These are phyloP conservation scores for Leccinum olivaceopallidum DNA, from an alignment of 768 basidiomycete genomes.

Conservation along the genomic window DNA sequence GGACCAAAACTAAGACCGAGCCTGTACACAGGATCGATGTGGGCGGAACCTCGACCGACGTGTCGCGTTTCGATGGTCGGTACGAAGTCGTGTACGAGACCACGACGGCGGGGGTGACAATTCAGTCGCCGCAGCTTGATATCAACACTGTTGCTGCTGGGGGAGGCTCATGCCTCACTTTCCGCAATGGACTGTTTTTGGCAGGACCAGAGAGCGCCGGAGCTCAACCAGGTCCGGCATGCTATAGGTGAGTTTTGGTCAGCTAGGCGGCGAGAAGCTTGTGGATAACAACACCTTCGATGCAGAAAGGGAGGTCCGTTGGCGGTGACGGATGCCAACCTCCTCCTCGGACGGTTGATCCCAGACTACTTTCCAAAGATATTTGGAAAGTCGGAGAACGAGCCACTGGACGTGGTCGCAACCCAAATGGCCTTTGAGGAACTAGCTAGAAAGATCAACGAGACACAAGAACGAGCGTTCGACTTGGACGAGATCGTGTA, in stretches of 20 bases:
- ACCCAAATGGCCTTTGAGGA: conserved; percentile 66
- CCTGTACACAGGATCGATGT: conserved; percentile 66
- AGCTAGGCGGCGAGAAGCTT: neutral
- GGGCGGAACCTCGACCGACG: conserved; percentile 96
- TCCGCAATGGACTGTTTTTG: conserved; percentile 86
- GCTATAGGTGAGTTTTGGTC: conserved; percentile 63
- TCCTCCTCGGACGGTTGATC: conserved; percentile 84
- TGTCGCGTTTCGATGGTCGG: conserved; percentile 87
- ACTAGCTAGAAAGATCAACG: conserved; percentile 71
- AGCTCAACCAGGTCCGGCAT: conserved; percentile 91
- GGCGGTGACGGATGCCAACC: conserved; percentile 91
- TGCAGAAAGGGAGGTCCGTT: conserved; percentile 85
- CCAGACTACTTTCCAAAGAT: conserved; percentile 95
- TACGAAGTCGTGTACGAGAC: conserved; percentile 96
- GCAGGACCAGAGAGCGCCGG: conserved; percentile 94
- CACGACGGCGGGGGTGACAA: conserved; percentile 90
- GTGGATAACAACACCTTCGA: neutral
- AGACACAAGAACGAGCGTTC: conserved; percentile 55
- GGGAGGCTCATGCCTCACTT: conserved; percentile 87
- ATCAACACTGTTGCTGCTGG: conserved; percentile 97
- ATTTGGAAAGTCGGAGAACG: conserved; percentile 87
- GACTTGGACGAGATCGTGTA: conserved; percentile 84
- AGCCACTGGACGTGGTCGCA: conserved; percentile 77
- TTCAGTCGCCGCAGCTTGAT: conserved; percentile 91
- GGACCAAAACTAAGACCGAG: neutral